Evolutionary conservation across 2,329 filamentous ascomycete genomes (phyloP).

Genomic region (Claviceps sp.): DNA sequence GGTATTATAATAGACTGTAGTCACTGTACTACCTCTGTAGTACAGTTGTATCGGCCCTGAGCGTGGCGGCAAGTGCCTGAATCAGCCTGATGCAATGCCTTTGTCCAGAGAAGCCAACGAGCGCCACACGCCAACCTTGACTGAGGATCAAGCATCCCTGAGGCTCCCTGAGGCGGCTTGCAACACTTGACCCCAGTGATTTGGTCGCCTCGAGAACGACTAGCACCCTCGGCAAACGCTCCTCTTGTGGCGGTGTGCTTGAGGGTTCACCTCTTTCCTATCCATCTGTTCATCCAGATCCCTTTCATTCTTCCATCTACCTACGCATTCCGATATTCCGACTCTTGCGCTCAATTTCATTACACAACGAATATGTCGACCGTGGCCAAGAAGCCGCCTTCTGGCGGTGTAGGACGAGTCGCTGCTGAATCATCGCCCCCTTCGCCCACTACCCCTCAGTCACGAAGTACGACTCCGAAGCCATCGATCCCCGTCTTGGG

Average conservation of each 20-base stretch:
- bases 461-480: conserved; percentile 24
- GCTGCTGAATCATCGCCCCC: conserved; percentile 24
- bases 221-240: background rate
- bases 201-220: background rate
- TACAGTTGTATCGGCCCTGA: background rate
- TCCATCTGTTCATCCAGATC: background rate
- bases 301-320: background rate
- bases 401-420: conserved; percentile 32
- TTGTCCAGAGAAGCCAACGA: background rate
- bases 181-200: background rate
- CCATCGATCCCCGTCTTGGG: conserved; percentile 29
- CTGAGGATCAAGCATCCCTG: background rate
- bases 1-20: background rate
- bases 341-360: background rate
- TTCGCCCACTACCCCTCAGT: conserved; percentile 22
- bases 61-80: background rate
- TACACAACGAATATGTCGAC: conserved; percentile 31
- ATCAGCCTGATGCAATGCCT: background rate
- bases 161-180: background rate
- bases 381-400: conserved; percentile 39
- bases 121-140: background rate
- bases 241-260: background rate
- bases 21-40: background rate
- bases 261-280: background rate
- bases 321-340: background rate